Evolutionary conservation across 2,329 filamentous ascomycete species (phyloP), one percentile per base, ranked within the genome.

Genomic region (Botrytis aclada): DNA sequence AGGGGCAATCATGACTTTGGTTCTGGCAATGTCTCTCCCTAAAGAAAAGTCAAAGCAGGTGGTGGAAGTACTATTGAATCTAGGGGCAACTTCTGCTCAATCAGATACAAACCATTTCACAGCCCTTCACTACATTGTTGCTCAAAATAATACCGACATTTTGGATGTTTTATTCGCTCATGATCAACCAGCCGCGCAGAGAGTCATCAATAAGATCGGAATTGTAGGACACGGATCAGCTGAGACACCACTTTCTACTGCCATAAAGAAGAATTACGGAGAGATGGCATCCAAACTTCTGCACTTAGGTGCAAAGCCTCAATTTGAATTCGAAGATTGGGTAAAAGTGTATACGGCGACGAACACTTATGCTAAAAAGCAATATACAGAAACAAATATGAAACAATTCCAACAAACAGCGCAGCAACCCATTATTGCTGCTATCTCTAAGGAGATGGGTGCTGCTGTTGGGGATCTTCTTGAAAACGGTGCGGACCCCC

Each of bases 21-120:
- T 89, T 0, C 84, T 97, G n/a, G 88, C 91, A 1, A 82, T 93
- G 41, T 83, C 86, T 18, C 86, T 95, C 9, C 88, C 92, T 0
- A 77, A 85, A 0, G 86, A 90, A 2, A 86, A 90, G 77, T 90
- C 91, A 0, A 87, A 87, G 74, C 84, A 85, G 22, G 95, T 95
- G 87, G 85, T 87, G 0, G 83, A 86, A 64, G 85, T 88, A 0
- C 85, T 97, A 14, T 82, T 97, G 43, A 85, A 87, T 63, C 85
- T 94, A 2, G 93, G 93, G 1, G 92, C 92, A 2, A 92, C 91
- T 1, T 89, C 86, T 47, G 88, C 91, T 0, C 93, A 96, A 80
- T 93, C 90, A 0, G 93, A 95, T 76, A 79, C 88, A 51, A 83
- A 86, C 14, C 86, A 89, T 6, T 83, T 85, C 43, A 94, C 92